Percentiles rank a stretch among this genome's conserved stretches.
Evolutionary conservation across 176 grass and related monocot species (phyloP).

Genomic region (Aegilops sharonensis): DNA sequence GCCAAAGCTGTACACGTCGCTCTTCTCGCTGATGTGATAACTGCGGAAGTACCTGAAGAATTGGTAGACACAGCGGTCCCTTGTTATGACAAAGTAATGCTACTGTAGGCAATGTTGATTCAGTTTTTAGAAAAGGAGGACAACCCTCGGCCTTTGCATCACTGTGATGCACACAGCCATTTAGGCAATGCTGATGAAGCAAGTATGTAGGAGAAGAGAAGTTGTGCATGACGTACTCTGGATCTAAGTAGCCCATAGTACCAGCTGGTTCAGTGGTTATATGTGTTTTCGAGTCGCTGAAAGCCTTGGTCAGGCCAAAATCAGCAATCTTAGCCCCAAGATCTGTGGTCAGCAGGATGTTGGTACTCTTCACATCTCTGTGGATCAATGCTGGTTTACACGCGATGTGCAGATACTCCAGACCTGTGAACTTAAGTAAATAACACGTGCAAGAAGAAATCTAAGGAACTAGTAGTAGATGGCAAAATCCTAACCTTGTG

Average conservation of each 20-base stretch:
- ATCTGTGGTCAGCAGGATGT: conserved; percentile 39
- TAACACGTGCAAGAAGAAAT: not conserved
- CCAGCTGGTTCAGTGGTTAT: conserved; percentile 41
- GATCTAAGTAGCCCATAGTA: conserved; percentile 49
- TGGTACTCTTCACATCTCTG: conserved; percentile 55
- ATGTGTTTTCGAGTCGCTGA: conserved; percentile 38
- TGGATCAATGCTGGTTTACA: conserved; percentile 46
- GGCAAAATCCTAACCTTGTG: conserved; percentile 35
- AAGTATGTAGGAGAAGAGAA: not conserved
- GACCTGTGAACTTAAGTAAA: conserved; percentile 6
- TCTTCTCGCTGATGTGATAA: conserved; percentile 37
- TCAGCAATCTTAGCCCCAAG: conserved; percentile 46
- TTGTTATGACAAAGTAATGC: not conserved
- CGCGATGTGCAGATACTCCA: conserved; percentile 42
- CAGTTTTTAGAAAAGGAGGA: too few species aligned
- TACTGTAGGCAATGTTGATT: not conserved
- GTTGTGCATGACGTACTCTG: conserved; percentile 26
- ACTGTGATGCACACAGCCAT: too few species aligned
- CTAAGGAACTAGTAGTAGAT: not conserved
- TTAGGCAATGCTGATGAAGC: not conserved
- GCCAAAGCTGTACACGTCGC: conserved; percentile 39
- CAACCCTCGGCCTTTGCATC: too few species aligned
- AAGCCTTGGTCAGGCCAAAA: conserved; percentile 52
- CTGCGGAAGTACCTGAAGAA: conserved; percentile 30
- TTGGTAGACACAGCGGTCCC: not conserved